phyloP scores from a whole-genome alignment of 2,329 filamentous ascomycete genomes.

The Falciphora oryzae region DNA sequence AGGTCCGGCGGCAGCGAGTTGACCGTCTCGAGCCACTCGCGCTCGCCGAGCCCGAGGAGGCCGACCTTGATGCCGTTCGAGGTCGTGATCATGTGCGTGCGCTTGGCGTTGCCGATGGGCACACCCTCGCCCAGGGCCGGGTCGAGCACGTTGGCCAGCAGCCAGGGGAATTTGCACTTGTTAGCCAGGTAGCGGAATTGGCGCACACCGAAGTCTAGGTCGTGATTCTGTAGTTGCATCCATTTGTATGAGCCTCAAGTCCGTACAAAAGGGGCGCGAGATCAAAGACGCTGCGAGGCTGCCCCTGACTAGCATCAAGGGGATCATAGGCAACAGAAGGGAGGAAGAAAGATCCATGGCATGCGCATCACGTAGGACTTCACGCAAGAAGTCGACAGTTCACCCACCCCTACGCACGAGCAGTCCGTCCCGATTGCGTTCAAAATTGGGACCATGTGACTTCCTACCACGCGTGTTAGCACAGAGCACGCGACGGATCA shows the following conservation, averaged over 20 bases:
- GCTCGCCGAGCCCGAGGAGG: slow-evolving; percentile 77
- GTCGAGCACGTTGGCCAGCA: slow-evolving; percentile 83
- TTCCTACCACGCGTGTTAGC: slow-evolving; percentile 34
- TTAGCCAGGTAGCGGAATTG: slow-evolving; percentile 69
- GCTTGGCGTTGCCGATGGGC: slow-evolving; percentile 68
- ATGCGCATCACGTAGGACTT: slow-evolving; percentile 24
- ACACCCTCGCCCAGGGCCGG: slow-evolving; percentile 70
- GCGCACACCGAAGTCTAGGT: slow-evolving; percentile 82
- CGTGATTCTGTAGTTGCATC: slow-evolving; percentile 57
- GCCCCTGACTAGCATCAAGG: too few relatives aligned
- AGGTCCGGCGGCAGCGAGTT: slow-evolving; percentile 78
- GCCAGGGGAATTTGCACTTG: slow-evolving; percentile 82
- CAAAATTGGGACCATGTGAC: slow-evolving; percentile 83
- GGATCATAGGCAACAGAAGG: not conserved
- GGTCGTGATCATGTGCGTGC: slow-evolving; percentile 70
- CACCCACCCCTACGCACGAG: slow-evolving; percentile 61
- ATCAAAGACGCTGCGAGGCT: not conserved
- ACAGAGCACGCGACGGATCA: slow-evolving; percentile 1
- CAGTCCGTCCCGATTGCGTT: slow-evolving; percentile 73
- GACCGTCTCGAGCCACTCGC: slow-evolving; percentile 86
- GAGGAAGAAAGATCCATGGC: slow-evolving; percentile 5
- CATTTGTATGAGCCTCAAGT: slow-evolving; percentile 25
- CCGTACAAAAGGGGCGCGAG: not conserved
- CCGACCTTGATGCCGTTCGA: slow-evolving; percentile 84
- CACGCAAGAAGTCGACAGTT: not conserved